Evolutionary conservation across 805 yeast species (phyloP).

Genomic region (Candida germanica): DNA sequence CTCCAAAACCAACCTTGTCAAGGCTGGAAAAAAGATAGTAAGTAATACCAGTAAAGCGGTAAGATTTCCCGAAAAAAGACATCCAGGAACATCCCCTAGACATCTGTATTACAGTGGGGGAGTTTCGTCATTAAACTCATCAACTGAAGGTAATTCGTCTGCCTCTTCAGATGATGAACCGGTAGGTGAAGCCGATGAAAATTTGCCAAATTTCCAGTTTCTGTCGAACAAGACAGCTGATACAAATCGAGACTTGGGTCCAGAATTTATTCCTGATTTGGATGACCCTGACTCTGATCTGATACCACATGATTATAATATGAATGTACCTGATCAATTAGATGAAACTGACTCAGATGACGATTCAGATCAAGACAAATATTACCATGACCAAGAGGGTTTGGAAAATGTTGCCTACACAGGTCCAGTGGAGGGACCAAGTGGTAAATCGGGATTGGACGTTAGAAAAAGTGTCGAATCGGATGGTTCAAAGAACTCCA

Average conservation of each 20-base stretch:
- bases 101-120: slow-evolving; percentile 26
- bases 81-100: slow-evolving; percentile 26
- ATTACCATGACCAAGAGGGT: background rate
- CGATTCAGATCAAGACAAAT: slow-evolving; percentile 1
- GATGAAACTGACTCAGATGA: slow-evolving; percentile 13
- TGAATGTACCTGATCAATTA: slow-evolving; percentile 10
- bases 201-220: slow-evolving; percentile 24
- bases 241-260: background rate
- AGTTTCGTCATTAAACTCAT: slow-evolving; percentile 22
- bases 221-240: slow-evolving; percentile 4
- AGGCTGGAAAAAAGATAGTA: slow-evolving; percentile 22
- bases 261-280: too few species aligned
- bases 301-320: background rate
- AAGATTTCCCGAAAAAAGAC: slow-evolving; percentile 18
- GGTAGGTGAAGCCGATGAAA: slow-evolving; percentile 6
- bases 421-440: background rate
- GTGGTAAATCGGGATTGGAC: background rate
- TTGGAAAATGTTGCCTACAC: background rate
- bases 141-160: slow-evolving; percentile 13
- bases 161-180: slow-evolving; percentile 1
- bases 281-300: slow-evolving; percentile 2
- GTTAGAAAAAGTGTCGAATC: slow-evolving; percentile 6
- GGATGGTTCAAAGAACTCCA: slow-evolving; percentile 2
- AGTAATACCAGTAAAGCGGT: slow-evolving; percentile 11
- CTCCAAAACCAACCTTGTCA: slow-evolving; percentile 22